Base-by-base conservation (phyloP, 106 monocot genomes). In the Amphibolis antarctica region DNA sequence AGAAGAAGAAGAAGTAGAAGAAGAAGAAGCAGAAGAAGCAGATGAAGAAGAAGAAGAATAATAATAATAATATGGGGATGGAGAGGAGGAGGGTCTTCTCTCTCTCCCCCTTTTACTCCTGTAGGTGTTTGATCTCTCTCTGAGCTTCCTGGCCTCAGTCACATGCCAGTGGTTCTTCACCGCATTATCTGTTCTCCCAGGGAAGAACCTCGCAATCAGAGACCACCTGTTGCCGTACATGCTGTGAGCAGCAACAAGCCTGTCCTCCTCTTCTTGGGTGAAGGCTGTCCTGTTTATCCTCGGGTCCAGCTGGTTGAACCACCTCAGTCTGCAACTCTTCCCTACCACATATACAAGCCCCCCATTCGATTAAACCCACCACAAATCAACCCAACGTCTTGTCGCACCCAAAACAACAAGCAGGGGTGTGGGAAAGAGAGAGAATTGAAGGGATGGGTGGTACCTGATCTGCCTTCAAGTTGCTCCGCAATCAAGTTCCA, bases 161-260 rank as follows among this genome's bases (percentile, higher is more conserved):
- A 67, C 66, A 50, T 67, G 66, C 66, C 66, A 67, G 66, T 67
- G 66, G 31, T 67, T 67, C 66, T 67, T 67, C 20, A 67, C 66
- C 11, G 66, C 31, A 48, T 67, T 67, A 29, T 67, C 66, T 10
- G 66, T 67, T 15, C 66, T 14, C n/a, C 66, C 66, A 48, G 66
- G 66, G 66, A 67, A 67, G 22, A 67, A 42, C 30, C 66, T 51
- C 12, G 66, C 66, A 48, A 67, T 53, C 26, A 67, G 30, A 0
- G 66, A 27, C 66, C 66, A 67, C 21, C 20, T 53, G 54, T 54
- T 67, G 26, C 66, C 66, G 52, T 67, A 52, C 30, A 30, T 17
- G n/a, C 30, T 15, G 31, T 67, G 66, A 10, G 53, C 66, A 5
- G 53, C 66, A 0, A 67, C 21, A 19, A 67, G 66, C 30, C 10